Evolutionary conservation across 1,284 basidiomycete genomes (phyloP), one percentile per base, ranked within the genome.

Genomic region (Grifola frondosa): DNA sequence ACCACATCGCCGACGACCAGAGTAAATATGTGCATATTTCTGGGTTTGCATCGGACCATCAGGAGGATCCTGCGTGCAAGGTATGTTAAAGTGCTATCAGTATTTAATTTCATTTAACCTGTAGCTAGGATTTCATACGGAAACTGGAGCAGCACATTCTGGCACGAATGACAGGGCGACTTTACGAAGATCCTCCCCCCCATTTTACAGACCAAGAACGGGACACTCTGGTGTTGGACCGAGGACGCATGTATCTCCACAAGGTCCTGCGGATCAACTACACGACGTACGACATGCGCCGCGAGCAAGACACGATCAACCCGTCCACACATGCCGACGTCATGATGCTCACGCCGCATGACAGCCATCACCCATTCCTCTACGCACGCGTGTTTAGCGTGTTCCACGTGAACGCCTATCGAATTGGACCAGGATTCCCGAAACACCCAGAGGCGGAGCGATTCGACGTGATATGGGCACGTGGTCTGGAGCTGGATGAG

Each of bases 391-490:
- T 49, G 5, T 15, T 43, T 16, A 19, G 9, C 4, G 39, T 65
- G 7, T 65, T 58, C 45, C 59, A 57, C 44, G 50, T 50, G 5
- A 22, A 48, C 4, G 56, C 63, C 13, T 9, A 20, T 21, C 12
- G 41, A 43, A 16, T 13, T 1, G 39, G 28, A 2, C 1, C 22
- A 2, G 39, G 19, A n/a, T 13, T 25, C n/a, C n/a, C n/a, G n/a
- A n/a, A n/a, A n/a, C n/a, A n/a, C n/a, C n/a, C 30, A 12, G 13
- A 30, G 20, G 19, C 20, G 37, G 7, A 42, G 49, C 13, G 39
- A 42, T 7, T 52, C 67, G 50, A 67, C 5, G 53, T 71, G 19
- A 46, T 69, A 3, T 70, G 58, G 61, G 68, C 71, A 2, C 49
- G 63, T 2, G 70, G 68, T 67, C 57, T 64, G 16, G 58, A 56